Base-by-base conservation (phyloP, 2,329 filamentous ascomycete genomes). In the Fusarium dimerum region DNA sequence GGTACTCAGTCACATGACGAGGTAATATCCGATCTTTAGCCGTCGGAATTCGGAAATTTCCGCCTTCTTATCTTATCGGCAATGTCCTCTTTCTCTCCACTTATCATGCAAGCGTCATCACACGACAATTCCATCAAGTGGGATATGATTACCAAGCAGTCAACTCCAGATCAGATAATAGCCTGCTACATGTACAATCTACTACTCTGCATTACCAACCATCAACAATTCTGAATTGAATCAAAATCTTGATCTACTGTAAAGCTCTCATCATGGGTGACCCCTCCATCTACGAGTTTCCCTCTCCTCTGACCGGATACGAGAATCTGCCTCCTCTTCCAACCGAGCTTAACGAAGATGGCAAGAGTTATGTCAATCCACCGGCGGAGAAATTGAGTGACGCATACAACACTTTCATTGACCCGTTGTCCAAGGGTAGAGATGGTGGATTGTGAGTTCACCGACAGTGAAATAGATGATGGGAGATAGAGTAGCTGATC, bases 341-440 rank as follows among this genome's bases (percentile, higher is more conserved):
- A 8, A 72, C 79, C 45, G 85, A 89, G 60, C 79, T 73, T 57
- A 78, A 78, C 43, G 83, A 81, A 38, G 89, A 96, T 68, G 89
- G 89, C 44, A 96, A 95, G 74, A 91, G 88, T 45, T 82, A 83
- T 61, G 76, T 82, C 48, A 95, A 95, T 63, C 83, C 83, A 0
- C 76, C 82, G 32, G 76, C 82, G 1, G 80, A 79, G 1, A 71
- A 78, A 5, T 74, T 81, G 45, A 93, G 89, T 68, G 73, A 79
- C 47, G 83, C 89, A 13, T 96, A 96, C 66, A 78, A 83, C 15
- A 71, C 75, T 36, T 96, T 96, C 62, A 71, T 80, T 1, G 77
- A 81, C 3, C 89, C 90, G 0, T 75, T 95, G 32, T 77, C 84
- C 42, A 89, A 87, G 52, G 84, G 80, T 3, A 69, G 66, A 2